Evolutionary conservation across 495 filamentous ascomycete genomes (phyloP), one percentile per base, ranked within the genome.

Genomic region (Podospora pseudocomata): DNA sequence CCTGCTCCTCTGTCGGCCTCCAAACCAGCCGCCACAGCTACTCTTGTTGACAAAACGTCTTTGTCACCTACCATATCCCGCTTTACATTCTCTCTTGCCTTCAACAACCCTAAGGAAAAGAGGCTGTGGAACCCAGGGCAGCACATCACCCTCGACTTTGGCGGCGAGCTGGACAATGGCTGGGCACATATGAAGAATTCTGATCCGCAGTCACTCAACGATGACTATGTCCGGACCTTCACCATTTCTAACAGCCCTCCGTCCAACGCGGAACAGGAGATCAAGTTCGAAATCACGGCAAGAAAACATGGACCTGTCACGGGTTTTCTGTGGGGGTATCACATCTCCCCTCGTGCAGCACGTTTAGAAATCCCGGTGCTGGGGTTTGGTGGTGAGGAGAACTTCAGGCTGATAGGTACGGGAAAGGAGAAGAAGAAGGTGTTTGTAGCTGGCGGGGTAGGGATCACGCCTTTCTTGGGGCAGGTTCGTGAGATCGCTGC

Each of bases 181-280:
- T 96, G 91, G 74, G 86, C 81, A 62, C 92, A 95, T 74, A 95
- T 95, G 92, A 80, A 87, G 1, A 89, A 94, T 65, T 86, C 88
- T 54, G 92, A 94, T 67, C 92, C 91, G 16, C 81, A 81, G 70
- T 90, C 86, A 70, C 73, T 95, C 57, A 96, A 95, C 69, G 92
- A 95, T 69, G 91, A 96, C 73, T 94, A 87, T 71, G 79, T 93
- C 20, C 82, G 92, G 49, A 94, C 92, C 0, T 95, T 95, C 72
- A 95, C 91, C 3, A 82, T 94, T 5, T 90, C 88, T 0, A 91
- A 84, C 2, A 74, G 80, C 27, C 86, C 87, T 4, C 77, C 75
- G 0, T 60, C 70, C 15, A 65, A 67, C 4, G 53, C 56, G 13
- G 65, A 49, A 18, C 58, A 60, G 2, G 60, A 30, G 1, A 71